Evolutionary conservation across 1,284 basidiomycete species (phyloP).

Genomic region (Malassezia psittaci): DNA sequence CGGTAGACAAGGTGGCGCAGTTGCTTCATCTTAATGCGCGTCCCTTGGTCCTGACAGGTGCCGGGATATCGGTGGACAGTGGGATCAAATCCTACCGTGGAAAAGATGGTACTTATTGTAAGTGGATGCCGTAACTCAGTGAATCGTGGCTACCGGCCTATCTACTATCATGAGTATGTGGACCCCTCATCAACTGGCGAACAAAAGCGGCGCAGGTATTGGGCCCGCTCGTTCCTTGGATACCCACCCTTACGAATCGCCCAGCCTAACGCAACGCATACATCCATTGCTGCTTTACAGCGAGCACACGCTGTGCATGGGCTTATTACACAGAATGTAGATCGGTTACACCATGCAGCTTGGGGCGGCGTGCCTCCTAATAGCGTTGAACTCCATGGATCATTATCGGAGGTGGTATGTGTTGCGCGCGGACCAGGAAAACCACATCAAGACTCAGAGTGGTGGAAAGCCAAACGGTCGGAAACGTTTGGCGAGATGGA

Average conservation of each 20-base stretch:
- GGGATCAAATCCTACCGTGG: constrained; percentile 47
- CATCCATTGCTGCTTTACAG: constrained; percentile 39
- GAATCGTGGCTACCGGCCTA: constrained; percentile 42
- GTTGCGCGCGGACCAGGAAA: constrained; percentile 6
- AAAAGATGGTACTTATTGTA: constrained; percentile 34
- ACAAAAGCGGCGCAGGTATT: constrained; percentile 35
- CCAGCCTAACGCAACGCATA: constrained; percentile 40
- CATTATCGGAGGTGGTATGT: constrained; percentile 7
- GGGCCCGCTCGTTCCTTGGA: constrained; percentile 44
- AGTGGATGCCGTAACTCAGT: constrained; percentile 5
- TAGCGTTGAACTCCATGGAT: constrained; percentile 44
- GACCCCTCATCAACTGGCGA: constrained; percentile 27
- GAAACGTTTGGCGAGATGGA: constrained; percentile 10
- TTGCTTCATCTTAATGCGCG: constrained; percentile 25
- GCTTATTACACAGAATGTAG: constrained; percentile 46
- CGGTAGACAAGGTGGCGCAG: constrained; percentile 21
- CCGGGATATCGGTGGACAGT: constrained; percentile 44
- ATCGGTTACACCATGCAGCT: constrained; percentile 42
- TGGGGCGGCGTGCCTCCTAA: constrained; percentile 20
- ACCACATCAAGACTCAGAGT: constrained; percentile 12
- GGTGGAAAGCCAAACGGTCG: constrained; percentile 2
- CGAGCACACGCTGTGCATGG: constrained; percentile 31
- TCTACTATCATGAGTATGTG: constrained; percentile 45
- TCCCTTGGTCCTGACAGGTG: constrained; percentile 33
- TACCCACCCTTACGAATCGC: constrained; percentile 38